A percentile compares a stretch with the other conserved stretches of the same genome.
Evolutionary conservation across 2,329 filamentous ascomycete species (phyloP).

Genomic region (Golovinomyces cichoracearum): DNA sequence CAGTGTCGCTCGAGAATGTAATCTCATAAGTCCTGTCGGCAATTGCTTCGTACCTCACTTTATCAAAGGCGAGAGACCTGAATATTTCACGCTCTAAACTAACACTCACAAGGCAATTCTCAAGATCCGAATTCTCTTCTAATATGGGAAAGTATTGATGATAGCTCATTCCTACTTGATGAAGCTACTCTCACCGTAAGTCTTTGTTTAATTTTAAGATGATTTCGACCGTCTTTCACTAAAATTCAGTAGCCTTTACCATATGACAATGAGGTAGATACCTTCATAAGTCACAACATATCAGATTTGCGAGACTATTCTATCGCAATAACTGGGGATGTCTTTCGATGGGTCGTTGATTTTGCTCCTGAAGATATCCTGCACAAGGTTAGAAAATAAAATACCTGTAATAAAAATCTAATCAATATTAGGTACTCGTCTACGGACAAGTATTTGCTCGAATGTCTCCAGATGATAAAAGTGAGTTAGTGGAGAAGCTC

Average conservation of each 20-base stretch:
- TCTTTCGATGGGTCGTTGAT: conserved; percentile 91
- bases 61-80: conserved; percentile 32
- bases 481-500: conserved; percentile 87
- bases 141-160: conserved; percentile 86
- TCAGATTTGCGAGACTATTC: conserved; percentile 64
- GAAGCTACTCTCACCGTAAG: conserved; percentile 45
- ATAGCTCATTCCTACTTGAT: conserved; percentile 52
- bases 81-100: not conserved
- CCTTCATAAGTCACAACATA: conserved; percentile 65
- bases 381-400: conserved; percentile 26
- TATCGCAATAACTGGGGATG: conserved; percentile 70
- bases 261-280: conserved; percentile 43
- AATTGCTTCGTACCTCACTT: conserved; percentile 91
- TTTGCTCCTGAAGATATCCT: conserved; percentile 61
- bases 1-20: conserved; percentile 77
- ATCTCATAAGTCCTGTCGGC: conserved; percentile 50
- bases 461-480: conserved; percentile 98
- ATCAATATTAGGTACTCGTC: conserved; percentile 46
- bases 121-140: conserved; percentile 48
- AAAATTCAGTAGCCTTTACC: conserved; percentile 33
- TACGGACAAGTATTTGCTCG: conserved; percentile 81
- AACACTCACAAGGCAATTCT: conserved; percentile 28
- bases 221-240: too few relatives aligned
- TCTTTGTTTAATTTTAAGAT: too few relatives aligned
- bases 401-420: conserved; percentile 2